Evolutionary conservation across 73 alveolate species (phyloP).

Genomic region (Halteria grandinella): DNA sequence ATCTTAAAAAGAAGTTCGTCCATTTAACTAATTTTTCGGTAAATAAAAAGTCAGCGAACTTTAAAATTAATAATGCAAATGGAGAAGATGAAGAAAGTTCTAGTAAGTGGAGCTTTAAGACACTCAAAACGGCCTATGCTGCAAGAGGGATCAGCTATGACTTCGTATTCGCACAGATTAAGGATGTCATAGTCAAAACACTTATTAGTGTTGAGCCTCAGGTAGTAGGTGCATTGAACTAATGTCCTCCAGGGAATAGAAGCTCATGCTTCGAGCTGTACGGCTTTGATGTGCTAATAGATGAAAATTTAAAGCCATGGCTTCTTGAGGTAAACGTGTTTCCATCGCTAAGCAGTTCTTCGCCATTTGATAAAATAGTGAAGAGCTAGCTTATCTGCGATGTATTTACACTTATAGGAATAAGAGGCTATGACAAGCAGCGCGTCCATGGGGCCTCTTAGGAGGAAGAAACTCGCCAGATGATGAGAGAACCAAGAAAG

Average conservation of each 20-base stretch:
- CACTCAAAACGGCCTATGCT: slow-evolving; percentile 23
- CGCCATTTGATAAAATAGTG: slow-evolving; percentile 59
- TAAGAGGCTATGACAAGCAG: slow-evolving; percentile 55
- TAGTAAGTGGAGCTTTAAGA: slow-evolving; percentile 72
- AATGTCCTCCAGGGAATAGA: slow-evolving; percentile 35
- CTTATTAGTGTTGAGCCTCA: slow-evolving; percentile 75
- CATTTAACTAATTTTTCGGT: slow-evolving; percentile 93
- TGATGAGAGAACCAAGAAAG: neutral
- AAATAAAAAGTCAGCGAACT: slow-evolving; percentile 73
- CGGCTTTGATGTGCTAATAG: slow-evolving; percentile 86
- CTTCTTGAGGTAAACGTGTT: slow-evolving; percentile 81
- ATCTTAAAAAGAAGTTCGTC: slow-evolving; percentile 68
- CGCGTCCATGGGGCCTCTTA: neutral
- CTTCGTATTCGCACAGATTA: slow-evolving; percentile 65
- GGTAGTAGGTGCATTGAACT: slow-evolving; percentile 63
- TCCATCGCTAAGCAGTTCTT: slow-evolving; percentile 71
- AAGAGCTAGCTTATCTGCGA: slow-evolving; percentile 78
- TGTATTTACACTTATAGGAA: slow-evolving; percentile 72
- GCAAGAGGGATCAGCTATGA: neutral
- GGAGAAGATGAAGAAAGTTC: slow-evolving; percentile 46
- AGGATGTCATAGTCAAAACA: slow-evolving; percentile 83
- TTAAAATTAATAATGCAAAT: slow-evolving; percentile 72
- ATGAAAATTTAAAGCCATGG: slow-evolving; percentile 84
- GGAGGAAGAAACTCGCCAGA: slow-evolving; percentile 6
- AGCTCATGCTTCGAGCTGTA: slow-evolving; percentile 72